These are phyloP conservation scores for Aspergillus taichungensis DNA, from an alignment of 495 filamentous ascomycete genomes.

Conservation along the genomic window DNA sequence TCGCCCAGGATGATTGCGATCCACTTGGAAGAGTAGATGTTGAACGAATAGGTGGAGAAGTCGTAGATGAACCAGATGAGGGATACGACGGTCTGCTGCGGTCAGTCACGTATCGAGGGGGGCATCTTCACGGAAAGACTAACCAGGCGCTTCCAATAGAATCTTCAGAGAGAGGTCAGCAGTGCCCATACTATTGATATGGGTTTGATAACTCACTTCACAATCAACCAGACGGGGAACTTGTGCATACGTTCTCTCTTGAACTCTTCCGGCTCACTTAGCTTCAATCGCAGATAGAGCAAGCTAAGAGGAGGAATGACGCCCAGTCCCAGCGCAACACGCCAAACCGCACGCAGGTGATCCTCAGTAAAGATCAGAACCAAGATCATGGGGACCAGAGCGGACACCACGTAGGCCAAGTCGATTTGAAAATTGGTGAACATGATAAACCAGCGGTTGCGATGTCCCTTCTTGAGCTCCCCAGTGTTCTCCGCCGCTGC, in stretches of 20 bases:
- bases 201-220: slow-evolving; percentile 29
- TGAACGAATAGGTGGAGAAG: slow-evolving; percentile 72
- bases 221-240: slow-evolving; percentile 40
- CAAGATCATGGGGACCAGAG: slow-evolving; percentile 65
- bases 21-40: slow-evolving; percentile 67
- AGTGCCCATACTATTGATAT: neutral
- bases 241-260: slow-evolving; percentile 48
- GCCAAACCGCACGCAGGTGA: slow-evolving; percentile 69
- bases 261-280: slow-evolving; percentile 80
- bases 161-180: slow-evolving; percentile 19
- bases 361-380: slow-evolving; percentile 58
- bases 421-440: slow-evolving; percentile 91
- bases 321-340: slow-evolving; percentile 67
- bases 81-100: slow-evolving; percentile 55
- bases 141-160: slow-evolving; percentile 44
- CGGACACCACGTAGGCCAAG: slow-evolving; percentile 64
- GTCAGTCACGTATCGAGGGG: slow-evolving; percentile 42
- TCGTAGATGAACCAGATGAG: slow-evolving; percentile 93
- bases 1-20: slow-evolving; percentile 53
- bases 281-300: slow-evolving; percentile 62
- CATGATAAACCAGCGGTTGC: slow-evolving; percentile 86
- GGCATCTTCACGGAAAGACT: neutral
- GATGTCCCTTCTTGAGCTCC: slow-evolving; percentile 67
- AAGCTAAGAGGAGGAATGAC: slow-evolving; percentile 69
- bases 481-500: slow-evolving; percentile 76